phyloP scores from a whole-genome alignment of 129 eudicot species.

The Glebionis coronaria region DNA sequence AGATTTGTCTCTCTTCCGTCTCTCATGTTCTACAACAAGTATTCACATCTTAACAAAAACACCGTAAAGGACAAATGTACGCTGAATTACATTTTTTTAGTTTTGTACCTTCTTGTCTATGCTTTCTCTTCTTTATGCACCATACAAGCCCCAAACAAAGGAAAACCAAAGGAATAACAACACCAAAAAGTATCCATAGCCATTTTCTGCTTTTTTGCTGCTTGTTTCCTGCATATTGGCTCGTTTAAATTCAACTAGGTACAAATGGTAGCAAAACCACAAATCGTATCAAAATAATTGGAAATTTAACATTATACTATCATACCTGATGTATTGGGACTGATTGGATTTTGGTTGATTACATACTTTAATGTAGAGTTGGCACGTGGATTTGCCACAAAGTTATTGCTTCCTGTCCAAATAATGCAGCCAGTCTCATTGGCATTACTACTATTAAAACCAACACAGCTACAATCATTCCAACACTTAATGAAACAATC shows the following conservation, averaged over 20 bases:
- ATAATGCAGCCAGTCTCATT: constrained; percentile 30
- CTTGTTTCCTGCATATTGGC: neutral
- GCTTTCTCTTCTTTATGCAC: constrained; percentile 15
- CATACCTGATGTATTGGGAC: constrained; percentile 9
- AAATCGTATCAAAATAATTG: neutral
- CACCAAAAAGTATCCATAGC: constrained; percentile 18
- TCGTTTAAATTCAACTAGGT: neutral
- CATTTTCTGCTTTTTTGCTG: neutral
- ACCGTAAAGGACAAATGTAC: too few relatives aligned
- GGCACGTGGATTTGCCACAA: constrained; percentile 12
- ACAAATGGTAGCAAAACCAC: neutral
- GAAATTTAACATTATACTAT: neutral
- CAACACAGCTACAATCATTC: constrained; percentile 47
- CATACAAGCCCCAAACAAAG: constrained; percentile 25
- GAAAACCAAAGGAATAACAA: constrained; percentile 9
- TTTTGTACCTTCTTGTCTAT: constrained; percentile 27
- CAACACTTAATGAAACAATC: constrained; percentile 50
- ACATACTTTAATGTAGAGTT: constrained; percentile 9
- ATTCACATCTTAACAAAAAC: neutral
- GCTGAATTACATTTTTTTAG: neutral
- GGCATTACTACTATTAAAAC: constrained; percentile 9
- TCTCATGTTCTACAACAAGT: constrained; percentile 22
- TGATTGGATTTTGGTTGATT: constrained; percentile 12
- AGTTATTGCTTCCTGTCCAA: constrained; percentile 10
- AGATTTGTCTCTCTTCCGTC: constrained; percentile 21